Conservation (phyloP, 768 basidiomycete genomes). For the Pleurotus tuber-regium region DNA sequence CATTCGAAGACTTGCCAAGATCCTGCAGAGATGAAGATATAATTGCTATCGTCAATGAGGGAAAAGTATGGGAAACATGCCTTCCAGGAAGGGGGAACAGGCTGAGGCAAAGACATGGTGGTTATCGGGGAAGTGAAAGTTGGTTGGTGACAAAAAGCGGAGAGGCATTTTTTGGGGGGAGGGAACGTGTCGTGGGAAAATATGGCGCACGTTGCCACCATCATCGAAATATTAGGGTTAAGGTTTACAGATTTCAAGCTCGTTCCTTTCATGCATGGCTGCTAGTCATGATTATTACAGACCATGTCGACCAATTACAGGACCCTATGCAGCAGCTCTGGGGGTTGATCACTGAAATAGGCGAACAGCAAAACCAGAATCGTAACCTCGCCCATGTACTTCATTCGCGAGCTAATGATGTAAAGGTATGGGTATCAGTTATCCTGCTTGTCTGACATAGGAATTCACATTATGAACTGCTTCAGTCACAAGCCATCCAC, state of each 20-base stretch:
- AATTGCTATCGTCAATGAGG: not conserved
- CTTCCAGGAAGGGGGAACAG: constrained; percentile 98
- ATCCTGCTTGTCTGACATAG: not conserved
- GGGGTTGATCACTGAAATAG: constrained; percentile 72
- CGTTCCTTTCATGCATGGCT: not conserved
- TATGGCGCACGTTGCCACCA: constrained; percentile 4
- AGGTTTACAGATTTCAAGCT: not conserved
- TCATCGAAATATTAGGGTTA: not conserved
- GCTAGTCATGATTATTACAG: constrained; percentile 52
- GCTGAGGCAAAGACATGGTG: constrained; percentile 89
- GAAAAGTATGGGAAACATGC: too few relatives aligned
- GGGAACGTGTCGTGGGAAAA: constrained; percentile 6
- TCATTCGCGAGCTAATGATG: constrained; percentile 67
- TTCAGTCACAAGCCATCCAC: constrained; percentile 82
- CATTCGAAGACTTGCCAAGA: constrained; percentile 96
- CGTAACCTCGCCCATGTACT: constrained; percentile 67
- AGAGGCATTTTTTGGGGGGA: constrained; percentile 6
- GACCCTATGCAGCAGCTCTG: constrained; percentile 63
- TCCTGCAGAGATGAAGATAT: constrained; percentile 46
- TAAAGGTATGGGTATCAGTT: constrained; percentile 59
- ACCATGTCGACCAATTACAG: constrained; percentile 45
- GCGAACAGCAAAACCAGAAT: constrained; percentile 82
- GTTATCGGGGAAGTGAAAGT: constrained; percentile 16
- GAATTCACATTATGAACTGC: not conserved
- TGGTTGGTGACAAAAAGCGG: constrained; percentile 8